Evolutionary conservation across 352 stramenopile species (phyloP).

Genomic region (Globisporangium barbulae): DNA sequence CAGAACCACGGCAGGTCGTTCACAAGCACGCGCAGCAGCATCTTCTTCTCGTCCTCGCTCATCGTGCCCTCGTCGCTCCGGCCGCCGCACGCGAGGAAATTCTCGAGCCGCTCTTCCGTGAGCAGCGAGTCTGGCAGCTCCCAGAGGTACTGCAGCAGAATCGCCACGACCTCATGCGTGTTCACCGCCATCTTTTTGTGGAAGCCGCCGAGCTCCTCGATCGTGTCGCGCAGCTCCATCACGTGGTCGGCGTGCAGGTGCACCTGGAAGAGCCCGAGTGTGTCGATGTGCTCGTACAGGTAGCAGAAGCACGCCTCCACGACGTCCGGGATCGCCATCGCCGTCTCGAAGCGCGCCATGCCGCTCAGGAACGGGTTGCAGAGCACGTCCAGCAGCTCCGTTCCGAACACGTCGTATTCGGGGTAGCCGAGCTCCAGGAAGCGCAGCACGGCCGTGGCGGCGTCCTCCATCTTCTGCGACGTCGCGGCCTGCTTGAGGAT

Average conservation of each 20-base stretch:
- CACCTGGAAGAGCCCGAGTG: slow-evolving; percentile 75
- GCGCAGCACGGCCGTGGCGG: slow-evolving; percentile 61
- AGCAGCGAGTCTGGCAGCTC: slow-evolving; percentile 77
- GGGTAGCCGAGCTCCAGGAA: slow-evolving; percentile 85
- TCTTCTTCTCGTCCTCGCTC: slow-evolving; percentile 50
- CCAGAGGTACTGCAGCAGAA: slow-evolving; percentile 83
- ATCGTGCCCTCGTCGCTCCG: slow-evolving; percentile 34
- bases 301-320: slow-evolving; percentile 78
- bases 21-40: slow-evolving; percentile 62
- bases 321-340: slow-evolving; percentile 80
- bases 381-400: slow-evolving; percentile 65
- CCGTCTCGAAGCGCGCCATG: slow-evolving; percentile 82
- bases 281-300: slow-evolving; percentile 73
- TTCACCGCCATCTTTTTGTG: slow-evolving; percentile 83
- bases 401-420: slow-evolving; percentile 83
- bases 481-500: slow-evolving; percentile 56
- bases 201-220: slow-evolving; percentile 80
- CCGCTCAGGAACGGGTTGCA: slow-evolving; percentile 84
- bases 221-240: slow-evolving; percentile 73
- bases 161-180: slow-evolving; percentile 71
- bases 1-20: slow-evolving; percentile 81
- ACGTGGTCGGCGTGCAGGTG: slow-evolving; percentile 76
- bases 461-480: slow-evolving; percentile 68
- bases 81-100: slow-evolving; percentile 57
- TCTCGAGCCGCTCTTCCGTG: slow-evolving; percentile 66